Conservation (phyloP, 129 eudicot genomes). For the Centaurea solstitialis region DNA sequence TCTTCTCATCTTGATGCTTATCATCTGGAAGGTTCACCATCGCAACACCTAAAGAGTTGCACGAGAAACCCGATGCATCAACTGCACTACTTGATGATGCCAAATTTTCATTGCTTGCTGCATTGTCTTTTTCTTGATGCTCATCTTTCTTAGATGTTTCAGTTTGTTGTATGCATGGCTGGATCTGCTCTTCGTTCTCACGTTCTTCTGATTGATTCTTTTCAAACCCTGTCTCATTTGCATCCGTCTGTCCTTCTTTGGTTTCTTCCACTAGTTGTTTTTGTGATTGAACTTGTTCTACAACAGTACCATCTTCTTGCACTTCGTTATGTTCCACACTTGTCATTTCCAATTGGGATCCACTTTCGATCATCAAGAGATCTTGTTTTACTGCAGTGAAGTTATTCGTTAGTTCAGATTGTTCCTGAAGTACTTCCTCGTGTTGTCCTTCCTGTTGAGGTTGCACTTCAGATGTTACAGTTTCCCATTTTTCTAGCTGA, state of each 20-base stretch:
- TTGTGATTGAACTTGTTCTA: background rate
- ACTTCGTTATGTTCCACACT: background rate
- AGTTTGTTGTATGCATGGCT: constrained; percentile 17
- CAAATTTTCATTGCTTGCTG: background rate
- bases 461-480: constrained; percentile 1
- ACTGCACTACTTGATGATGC: background rate
- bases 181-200: constrained; percentile 8
- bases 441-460: constrained; percentile 7
- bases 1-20: constrained; percentile 16
- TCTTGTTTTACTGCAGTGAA: background rate
- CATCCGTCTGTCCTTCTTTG: background rate
- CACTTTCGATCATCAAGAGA: background rate
- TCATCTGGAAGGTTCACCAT: constrained; percentile 11
- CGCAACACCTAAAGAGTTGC: constrained; percentile 9
- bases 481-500: constrained; percentile 12
- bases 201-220: background rate
- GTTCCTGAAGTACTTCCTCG: background rate
- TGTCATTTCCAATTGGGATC: background rate
- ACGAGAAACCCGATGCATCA: background rate
- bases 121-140: constrained; percentile 3
- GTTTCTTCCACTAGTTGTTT: background rate
- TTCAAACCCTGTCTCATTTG: background rate
- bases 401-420: background rate
- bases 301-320: background rate
- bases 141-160: constrained; percentile 15